phyloP scores from a whole-genome alignment of 768 basidiomycete genomes.

The Tephrocybe sp. region DNA sequence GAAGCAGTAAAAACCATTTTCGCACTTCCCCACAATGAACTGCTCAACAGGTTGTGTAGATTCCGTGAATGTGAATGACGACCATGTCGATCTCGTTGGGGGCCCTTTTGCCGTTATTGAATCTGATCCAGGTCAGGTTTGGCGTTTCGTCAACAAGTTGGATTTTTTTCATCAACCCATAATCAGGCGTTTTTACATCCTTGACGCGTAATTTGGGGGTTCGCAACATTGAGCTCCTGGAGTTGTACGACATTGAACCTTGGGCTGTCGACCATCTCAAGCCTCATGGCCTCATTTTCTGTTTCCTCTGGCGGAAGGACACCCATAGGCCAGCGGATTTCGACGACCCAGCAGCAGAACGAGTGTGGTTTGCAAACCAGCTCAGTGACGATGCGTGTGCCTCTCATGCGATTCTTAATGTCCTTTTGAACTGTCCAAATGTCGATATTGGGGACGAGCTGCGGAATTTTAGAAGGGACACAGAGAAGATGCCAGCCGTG shows the following conservation, averaged over 20 bases:
- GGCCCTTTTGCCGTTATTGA: constrained; percentile 63
- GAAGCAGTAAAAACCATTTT: constrained; percentile 4
- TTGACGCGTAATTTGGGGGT: constrained; percentile 55
- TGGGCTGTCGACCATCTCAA: constrained; percentile 60
- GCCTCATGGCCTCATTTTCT: constrained; percentile 61
- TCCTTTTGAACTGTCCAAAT: constrained; percentile 52
- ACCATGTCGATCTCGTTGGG: constrained; percentile 49
- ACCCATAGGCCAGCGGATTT: constrained; percentile 43
- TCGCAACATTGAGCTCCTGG: constrained; percentile 48
- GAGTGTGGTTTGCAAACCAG: constrained; percentile 69
- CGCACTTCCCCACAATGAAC: constrained; percentile 4
- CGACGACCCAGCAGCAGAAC: constrained; percentile 51
- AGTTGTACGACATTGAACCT: constrained; percentile 61
- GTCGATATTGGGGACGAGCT: constrained; percentile 48
- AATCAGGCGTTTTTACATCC: constrained; percentile 56
- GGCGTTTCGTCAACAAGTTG: neutral
- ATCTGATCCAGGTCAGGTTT: constrained; percentile 43
- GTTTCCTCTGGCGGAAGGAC: constrained; percentile 57
- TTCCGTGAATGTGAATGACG: neutral
- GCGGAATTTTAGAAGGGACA: constrained; percentile 44
- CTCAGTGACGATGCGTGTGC: constrained; percentile 66
- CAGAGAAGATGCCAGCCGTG: constrained; percentile 53
- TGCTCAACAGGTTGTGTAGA: neutral
- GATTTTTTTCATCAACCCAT: neutral
- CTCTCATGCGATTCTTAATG: constrained; percentile 59